Evolutionary conservation across 73 alveolate species (phyloP), one percentile per base, ranked within the genome.

Genomic region (Paramecium pentaurelia): DNA sequence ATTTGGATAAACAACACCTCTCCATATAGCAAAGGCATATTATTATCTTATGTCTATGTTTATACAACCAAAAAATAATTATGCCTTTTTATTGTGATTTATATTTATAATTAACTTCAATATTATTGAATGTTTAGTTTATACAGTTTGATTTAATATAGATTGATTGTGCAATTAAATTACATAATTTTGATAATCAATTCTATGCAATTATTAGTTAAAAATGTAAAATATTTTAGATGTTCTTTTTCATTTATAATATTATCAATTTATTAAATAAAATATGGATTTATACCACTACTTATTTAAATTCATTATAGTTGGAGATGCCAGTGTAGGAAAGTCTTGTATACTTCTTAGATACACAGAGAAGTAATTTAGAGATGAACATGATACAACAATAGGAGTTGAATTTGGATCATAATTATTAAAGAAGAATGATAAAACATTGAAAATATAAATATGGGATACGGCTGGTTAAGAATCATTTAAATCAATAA

Each of bases 391-490:
- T 75, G 95, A 92, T 40, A 77, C 92, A 30, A 92, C 95, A 58
- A 92, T 92, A 27, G 91, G 95, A 18, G 95, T 91, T 16, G 96
- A 93, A 90, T 93, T 93, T 10, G 96, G 96, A 37, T 86, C 96
- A 12, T 86, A 93, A 49, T 83, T 86, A 20, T 28, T 93, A 18
- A 58, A 59, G 30, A 28, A 60, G 64, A 89, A 95, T 89, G 98
- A 96, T 60, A 93, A 95, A 87, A 95, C 98, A 37, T 95, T 97
- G 68, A 45, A 98, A 18, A 95, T 97, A 18, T 96, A 97, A 92
- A 93, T 97, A 34, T 97, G 99, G 99, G 98, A 96, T 93, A 97
- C 99, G 8, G 98, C 98, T 38, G 96, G 96, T 30, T 92, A 93
- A 86, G 96, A 77, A 54, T 59, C 71, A 7, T 22, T 16, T 40